Evolutionary conservation across 2,329 filamentous ascomycete species (phyloP).

Genomic region (Tolypocladium guangdongense): DNA sequence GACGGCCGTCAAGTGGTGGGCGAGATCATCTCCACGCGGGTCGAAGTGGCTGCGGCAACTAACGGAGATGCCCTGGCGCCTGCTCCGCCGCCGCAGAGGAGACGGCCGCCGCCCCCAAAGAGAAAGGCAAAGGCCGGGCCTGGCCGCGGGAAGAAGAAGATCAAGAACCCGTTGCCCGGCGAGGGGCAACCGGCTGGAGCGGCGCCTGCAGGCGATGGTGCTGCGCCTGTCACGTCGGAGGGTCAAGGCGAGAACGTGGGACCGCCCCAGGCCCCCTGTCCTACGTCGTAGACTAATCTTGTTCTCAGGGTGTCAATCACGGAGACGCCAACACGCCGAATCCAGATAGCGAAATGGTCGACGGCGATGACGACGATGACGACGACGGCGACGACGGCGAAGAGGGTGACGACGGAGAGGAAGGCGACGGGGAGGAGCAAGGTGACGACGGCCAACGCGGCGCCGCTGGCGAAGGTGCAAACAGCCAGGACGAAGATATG

Average conservation of each 20-base stretch:
- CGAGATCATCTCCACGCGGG: conserved; percentile 58
- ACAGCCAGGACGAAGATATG: conserved; percentile 25
- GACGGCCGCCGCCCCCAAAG: conserved; percentile 65
- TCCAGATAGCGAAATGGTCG: conserved; percentile 42
- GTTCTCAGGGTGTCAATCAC: conserved; percentile 26
- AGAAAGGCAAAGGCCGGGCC: conserved; percentile 68
- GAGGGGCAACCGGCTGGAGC: conserved; percentile 16
- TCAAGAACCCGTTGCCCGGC: conserved; percentile 40
- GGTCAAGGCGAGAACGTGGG: conserved; percentile 28
- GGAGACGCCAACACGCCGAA: conserved; percentile 33
- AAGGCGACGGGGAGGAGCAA: conserved; percentile 35
- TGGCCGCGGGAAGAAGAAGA: conserved; percentile 71
- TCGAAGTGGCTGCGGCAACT: conserved; percentile 44
- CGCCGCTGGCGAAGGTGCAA: conserved; percentile 3
- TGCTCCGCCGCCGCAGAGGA: conserved; percentile 32
- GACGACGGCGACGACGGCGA: conserved; percentile 36
- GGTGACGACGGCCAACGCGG: conserved; percentile 30
- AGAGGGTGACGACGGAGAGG: conserved; percentile 35
- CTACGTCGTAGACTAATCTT: not conserved
- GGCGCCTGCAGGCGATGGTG: conserved; percentile 24
- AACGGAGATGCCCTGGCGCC: conserved; percentile 42
- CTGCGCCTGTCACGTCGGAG: conserved; percentile 26
- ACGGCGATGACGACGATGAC: conserved; percentile 35
- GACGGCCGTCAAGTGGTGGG: conserved; percentile 73
- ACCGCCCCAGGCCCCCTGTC: not conserved